Percentiles rank a stretch among this genome's conserved stretches.
Evolutionary conservation across 306 rosid species (phyloP).

Genomic region (Prunus davidiana): DNA sequence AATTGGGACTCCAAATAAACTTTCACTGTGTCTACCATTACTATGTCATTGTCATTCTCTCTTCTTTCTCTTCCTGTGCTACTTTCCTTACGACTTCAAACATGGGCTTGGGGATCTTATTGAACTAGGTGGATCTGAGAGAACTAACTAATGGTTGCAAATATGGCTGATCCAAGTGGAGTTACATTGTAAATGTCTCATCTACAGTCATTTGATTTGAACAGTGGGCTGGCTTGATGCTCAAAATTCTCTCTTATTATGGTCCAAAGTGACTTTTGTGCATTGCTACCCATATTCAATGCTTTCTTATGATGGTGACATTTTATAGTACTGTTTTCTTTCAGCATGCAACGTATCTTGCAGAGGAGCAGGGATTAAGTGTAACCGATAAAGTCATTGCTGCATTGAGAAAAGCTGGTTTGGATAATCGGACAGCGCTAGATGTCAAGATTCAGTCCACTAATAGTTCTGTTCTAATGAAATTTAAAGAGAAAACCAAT

Average conservation of each 20-base stretch:
- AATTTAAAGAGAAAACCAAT: conserved; percentile 51
- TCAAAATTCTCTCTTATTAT: not conserved
- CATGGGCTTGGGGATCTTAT: not conserved
- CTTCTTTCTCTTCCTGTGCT: not conserved
- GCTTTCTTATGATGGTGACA: not conserved
- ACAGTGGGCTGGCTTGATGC: not conserved
- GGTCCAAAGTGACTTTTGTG: not conserved
- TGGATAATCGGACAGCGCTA: conserved; percentile 44
- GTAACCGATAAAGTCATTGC: conserved; percentile 50
- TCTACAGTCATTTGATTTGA: not conserved
- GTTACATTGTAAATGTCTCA: not conserved
- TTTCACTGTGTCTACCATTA: not conserved
- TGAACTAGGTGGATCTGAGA: not conserved
- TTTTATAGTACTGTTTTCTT: conserved; percentile 8
- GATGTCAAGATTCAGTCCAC: conserved; percentile 76
- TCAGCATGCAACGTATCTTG: conserved; percentile 89
- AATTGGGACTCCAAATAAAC: not conserved
- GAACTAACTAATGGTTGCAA: not conserved
- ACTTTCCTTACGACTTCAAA: conserved; percentile 11
- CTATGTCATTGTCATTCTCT: not conserved
- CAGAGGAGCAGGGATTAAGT: conserved; percentile 39
- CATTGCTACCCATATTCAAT: not conserved
- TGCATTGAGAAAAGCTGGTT: conserved; percentile 67
- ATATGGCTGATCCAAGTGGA: not conserved
- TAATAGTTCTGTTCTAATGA: conserved; percentile 62